Conservation (phyloP, 1,284 basidiomycete species). For the Ceratobasidium sp. region DNA sequence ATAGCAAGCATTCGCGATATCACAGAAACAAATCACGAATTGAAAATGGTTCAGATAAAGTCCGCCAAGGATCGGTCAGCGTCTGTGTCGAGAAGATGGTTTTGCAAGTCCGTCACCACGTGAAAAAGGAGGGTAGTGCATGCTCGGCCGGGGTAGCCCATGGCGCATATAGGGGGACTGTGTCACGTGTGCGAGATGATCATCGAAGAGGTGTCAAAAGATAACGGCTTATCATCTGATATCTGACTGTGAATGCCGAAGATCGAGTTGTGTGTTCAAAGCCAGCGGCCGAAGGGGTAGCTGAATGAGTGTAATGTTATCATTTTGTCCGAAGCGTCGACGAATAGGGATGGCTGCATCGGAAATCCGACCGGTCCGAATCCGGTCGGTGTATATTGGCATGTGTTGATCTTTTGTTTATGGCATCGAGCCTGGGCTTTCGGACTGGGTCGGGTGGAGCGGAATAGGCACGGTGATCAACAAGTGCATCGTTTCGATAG, state of each 20-base stretch:
- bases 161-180: too few relatives aligned
- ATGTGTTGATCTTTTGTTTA: not conserved
- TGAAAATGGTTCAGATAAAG: not conserved
- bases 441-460: slow-evolving; percentile 26
- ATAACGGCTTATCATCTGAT: not conserved
- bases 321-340: not conserved
- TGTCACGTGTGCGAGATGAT: not conserved
- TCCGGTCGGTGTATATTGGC: not conserved
- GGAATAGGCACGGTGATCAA: not conserved
- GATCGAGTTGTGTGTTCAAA: too few relatives aligned
- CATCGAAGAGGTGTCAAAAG: not conserved
- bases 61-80: not conserved
- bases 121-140: not conserved
- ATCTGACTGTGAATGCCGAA: too few relatives aligned
- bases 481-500: not conserved
- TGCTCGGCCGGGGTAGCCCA: not conserved
- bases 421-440: not conserved
- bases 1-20: not conserved
- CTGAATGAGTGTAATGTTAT: not conserved
- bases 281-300: not conserved
- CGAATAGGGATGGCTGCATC: not conserved
- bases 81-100: not conserved
- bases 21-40: not conserved
- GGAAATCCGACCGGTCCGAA: not conserved
- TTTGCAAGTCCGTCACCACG: not conserved